Percentiles rank a stretch among this genome's conserved stretches.
These are phyloP conservation scores for Poterioochromonas sp. DNA, from an alignment of 352 stramenopile species.

Conservation along the genomic window DNA sequence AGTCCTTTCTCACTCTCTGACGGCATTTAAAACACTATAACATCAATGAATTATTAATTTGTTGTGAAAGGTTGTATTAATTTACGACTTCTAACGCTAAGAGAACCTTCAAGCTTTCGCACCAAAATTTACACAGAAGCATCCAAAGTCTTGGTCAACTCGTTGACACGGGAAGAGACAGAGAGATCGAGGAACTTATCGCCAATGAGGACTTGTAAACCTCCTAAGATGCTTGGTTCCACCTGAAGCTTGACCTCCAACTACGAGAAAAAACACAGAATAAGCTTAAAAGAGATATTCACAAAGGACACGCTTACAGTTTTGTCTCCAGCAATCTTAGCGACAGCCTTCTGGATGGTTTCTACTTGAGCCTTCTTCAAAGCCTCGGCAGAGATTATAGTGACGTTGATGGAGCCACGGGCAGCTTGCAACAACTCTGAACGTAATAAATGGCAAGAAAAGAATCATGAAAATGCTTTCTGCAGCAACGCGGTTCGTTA, in stretches of 20 bases:
- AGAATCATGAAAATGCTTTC: background rate
- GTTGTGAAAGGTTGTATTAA: no score
- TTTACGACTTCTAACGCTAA: no score
- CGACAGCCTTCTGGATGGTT: constrained; percentile 82
- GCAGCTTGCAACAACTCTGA: constrained; percentile 88
- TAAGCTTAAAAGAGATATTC: background rate
- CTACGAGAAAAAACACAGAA: background rate
- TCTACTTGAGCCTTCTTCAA: constrained; percentile 81
- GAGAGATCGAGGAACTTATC: constrained; percentile 32
- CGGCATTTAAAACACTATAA: no score
- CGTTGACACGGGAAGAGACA: background rate
- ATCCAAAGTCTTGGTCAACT: constrained; percentile 7
- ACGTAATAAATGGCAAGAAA: constrained; percentile 38
- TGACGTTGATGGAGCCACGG: constrained; percentile 84
- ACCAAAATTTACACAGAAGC: background rate
- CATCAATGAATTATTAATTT: no score
- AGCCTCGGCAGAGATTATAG: constrained; percentile 86
- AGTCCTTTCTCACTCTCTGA: no score
- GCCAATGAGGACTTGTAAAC: constrained; percentile 13
- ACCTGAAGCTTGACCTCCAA: background rate
- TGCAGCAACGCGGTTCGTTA: background rate
- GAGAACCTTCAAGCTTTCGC: no score
- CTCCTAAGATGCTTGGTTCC: background rate
- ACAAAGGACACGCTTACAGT: constrained; percentile 31
- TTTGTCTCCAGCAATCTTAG: constrained; percentile 65